These are phyloP conservation scores for Gossypium sturtianum DNA, from an alignment of 345 rosid species.

Conservation along the genomic window DNA sequence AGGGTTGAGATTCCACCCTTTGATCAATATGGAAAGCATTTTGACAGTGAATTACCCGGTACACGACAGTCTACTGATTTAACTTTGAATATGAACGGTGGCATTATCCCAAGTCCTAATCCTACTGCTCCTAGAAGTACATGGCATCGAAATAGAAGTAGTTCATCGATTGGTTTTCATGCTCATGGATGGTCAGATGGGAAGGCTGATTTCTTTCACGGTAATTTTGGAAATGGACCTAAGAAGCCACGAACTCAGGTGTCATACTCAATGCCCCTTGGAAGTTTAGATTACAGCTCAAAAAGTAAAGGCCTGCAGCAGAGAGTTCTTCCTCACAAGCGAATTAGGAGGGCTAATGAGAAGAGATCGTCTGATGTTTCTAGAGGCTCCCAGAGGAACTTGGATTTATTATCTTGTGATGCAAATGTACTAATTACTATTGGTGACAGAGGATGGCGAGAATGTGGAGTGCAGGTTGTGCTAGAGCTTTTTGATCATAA, in stretches of 20 bases:
- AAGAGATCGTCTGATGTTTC: conserved; percentile 51
- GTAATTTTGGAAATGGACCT: conserved; percentile 75
- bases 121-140: conserved; percentile 88
- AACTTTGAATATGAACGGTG: conserved; percentile 54
- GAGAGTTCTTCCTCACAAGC: conserved; percentile 57
- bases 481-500: conserved; percentile 71
- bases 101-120: conserved; percentile 60
- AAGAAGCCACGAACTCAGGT: conserved; percentile 89
- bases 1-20: conserved; percentile 55
- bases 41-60: conserved; percentile 23
- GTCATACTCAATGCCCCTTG: conserved; percentile 71
- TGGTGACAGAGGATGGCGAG: conserved; percentile 94
- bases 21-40: conserved; percentile 34
- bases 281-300: conserved; percentile 51
- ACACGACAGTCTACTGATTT: conserved; percentile 43
- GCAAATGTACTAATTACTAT: conserved; percentile 64
- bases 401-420: conserved; percentile 63
- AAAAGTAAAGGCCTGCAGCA: conserved; percentile 46
- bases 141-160: conserved; percentile 62
- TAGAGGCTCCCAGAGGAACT: conserved; percentile 46
- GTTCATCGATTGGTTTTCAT: conserved; percentile 40
- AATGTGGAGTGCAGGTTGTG: conserved; percentile 62
- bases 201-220: conserved; percentile 47
- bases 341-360: conserved; percentile 74
- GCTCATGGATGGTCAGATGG: conserved; percentile 72